These are phyloP conservation scores for Chaetomium sp. DNA, from an alignment of 2,329 filamentous ascomycete genomes.

Conservation along the genomic window DNA sequence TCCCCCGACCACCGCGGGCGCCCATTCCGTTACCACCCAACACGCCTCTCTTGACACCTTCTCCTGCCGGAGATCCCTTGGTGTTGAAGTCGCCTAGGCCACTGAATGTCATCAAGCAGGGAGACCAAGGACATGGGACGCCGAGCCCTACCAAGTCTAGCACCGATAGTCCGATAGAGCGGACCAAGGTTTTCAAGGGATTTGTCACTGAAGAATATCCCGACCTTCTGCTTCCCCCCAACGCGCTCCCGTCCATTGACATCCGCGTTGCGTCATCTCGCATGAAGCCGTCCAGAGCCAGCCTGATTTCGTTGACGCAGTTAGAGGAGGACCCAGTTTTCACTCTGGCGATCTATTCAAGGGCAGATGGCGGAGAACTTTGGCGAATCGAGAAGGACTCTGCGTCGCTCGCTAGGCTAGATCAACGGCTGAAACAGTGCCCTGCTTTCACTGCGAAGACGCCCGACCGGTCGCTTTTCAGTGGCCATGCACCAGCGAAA, in stretches of 20 bases:
- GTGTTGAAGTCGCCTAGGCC: conserved; percentile 47
- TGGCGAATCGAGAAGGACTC: conserved; percentile 96
- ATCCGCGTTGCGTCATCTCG: conserved; percentile 90
- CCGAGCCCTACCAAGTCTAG: conserved; percentile 40
- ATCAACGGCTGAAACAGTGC: conserved; percentile 76
- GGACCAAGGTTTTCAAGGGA: conserved; percentile 68
- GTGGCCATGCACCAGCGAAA: conserved; percentile 88
- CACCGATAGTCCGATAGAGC: conserved; percentile 46
- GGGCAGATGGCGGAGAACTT: conserved; percentile 74
- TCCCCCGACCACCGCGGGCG: conserved; percentile 76
- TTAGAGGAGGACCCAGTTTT: conserved; percentile 93
- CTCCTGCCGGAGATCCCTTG: conserved; percentile 46
- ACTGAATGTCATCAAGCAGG: conserved; percentile 44
- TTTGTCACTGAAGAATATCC: conserved; percentile 85
- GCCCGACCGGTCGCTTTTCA: conserved; percentile 85
- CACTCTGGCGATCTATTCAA: conserved; percentile 80
- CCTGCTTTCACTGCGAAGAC: conserved; percentile 72
- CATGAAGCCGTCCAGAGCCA: conserved; percentile 88
- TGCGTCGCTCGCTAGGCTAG: conserved; percentile 75
- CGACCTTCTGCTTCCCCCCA: conserved; percentile 80
- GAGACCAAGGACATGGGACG: conserved; percentile 33
- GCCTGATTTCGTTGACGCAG: conserved; percentile 76
- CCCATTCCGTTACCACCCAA: conserved; percentile 72
- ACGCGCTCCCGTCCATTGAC: conserved; percentile 81
- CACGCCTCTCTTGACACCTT: conserved; percentile 65